These are phyloP conservation scores for Eragrostis tef DNA, from an alignment of 202 grass and related monocot species.

Conservation along the genomic window DNA sequence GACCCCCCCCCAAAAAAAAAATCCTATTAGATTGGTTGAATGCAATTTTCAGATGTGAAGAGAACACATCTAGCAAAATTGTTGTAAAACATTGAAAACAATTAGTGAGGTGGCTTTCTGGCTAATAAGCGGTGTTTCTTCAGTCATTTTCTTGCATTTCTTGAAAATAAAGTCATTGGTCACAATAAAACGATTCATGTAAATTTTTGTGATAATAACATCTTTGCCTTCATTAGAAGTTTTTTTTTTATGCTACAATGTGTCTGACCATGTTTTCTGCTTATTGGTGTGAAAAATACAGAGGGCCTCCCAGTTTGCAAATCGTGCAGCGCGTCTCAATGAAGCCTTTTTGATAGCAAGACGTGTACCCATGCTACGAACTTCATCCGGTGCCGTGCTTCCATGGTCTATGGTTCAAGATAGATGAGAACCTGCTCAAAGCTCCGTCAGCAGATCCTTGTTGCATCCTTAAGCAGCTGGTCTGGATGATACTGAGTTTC, in stretches of 20 bases:
- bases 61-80: background rate
- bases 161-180: background rate
- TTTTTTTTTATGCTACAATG: background rate
- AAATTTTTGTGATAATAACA: background rate
- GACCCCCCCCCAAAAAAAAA: too few relatives aligned
- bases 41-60: background rate
- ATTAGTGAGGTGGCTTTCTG: too few relatives aligned
- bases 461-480: conserved; percentile 9
- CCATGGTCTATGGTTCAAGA: conserved; percentile 64
- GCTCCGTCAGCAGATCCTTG: background rate
- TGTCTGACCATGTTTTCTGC: conserved; percentile 40
- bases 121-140: too few relatives aligned
- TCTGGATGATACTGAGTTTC: conserved; percentile 15
- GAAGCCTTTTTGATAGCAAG: conserved; percentile 77
- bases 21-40: background rate
- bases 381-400: conserved; percentile 53
- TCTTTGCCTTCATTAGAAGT: conserved; percentile 29
- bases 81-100: background rate
- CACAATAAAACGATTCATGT: background rate
- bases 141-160: background rate
- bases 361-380: conserved; percentile 60
- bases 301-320: conserved; percentile 70
- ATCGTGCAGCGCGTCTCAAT: conserved; percentile 61
- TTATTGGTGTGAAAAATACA: conserved; percentile 47
- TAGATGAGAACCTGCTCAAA: conserved; percentile 47